These are phyloP conservation scores for Hypoxylon cercidicola DNA, from an alignment of 495 filamentous ascomycete species.

Conservation along the genomic window DNA sequence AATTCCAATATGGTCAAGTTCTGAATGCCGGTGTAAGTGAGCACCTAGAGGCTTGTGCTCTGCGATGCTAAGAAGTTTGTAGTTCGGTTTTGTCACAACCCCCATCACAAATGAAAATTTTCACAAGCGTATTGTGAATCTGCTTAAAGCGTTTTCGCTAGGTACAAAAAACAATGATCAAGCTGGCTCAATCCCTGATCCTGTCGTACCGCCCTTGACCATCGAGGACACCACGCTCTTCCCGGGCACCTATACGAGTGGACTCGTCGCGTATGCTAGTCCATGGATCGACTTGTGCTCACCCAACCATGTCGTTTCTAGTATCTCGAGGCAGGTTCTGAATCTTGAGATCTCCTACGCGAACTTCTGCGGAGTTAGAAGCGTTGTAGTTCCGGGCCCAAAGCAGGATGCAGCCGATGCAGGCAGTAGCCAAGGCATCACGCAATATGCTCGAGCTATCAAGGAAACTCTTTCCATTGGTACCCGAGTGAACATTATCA, in stretches of 20 bases:
- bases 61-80: constrained; percentile 16
- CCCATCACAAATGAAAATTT: constrained; percentile 88
- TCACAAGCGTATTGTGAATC: constrained; percentile 74
- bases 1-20: constrained; percentile 71
- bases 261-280: constrained; percentile 77
- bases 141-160: constrained; percentile 68
- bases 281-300: constrained; percentile 93
- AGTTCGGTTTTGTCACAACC: constrained; percentile 95
- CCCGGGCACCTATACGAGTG: constrained; percentile 75
- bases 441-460: constrained; percentile 86
- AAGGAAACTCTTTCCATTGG: constrained; percentile 79
- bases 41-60: neutral
- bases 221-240: constrained; percentile 78
- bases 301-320: constrained; percentile 79
- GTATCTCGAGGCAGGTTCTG: constrained; percentile 87
- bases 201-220: constrained; percentile 75
- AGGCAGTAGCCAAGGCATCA: constrained; percentile 53
- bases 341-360: constrained; percentile 93
- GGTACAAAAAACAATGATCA: constrained; percentile 37
- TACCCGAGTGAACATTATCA: constrained; percentile 79
- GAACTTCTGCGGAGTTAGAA: constrained; percentile 89
- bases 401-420: constrained; percentile 55
- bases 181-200: constrained; percentile 46
- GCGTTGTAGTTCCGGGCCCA: constrained; percentile 83
- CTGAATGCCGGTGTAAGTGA: constrained; percentile 70